Conservation (phyloP, 2,329 filamentous ascomycete species). For the Sporothrix sp. region DNA sequence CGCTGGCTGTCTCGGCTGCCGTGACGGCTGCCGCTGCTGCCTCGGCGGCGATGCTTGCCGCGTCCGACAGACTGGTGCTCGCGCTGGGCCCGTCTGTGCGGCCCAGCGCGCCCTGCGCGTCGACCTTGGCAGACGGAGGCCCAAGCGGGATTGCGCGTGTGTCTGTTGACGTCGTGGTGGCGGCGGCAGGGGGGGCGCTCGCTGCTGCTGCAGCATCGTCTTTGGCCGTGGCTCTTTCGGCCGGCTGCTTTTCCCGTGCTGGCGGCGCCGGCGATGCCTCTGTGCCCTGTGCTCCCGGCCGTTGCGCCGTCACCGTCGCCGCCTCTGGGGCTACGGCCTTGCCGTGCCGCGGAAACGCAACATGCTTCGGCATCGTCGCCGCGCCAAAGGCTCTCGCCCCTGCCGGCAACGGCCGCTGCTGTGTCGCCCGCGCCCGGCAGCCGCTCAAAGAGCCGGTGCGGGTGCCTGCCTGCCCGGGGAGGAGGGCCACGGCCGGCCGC, state of each 20-base stretch:
- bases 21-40: not conserved
- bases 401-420: slow-evolving; percentile 19
- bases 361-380: slow-evolving; percentile 28
- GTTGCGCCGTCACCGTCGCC: not conserved
- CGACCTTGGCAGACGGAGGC: not conserved
- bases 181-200: no score
- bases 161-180: no score
- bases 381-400: slow-evolving; percentile 28
- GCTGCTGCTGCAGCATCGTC: not conserved
- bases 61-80: not conserved
- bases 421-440: no score
- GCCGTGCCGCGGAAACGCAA: slow-evolving; percentile 46
- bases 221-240: not conserved
- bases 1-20: slow-evolving; percentile 1
- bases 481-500: not conserved
- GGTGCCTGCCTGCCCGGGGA: not conserved
- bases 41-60: not conserved
- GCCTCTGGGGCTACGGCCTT: slow-evolving; percentile 49
- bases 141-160: not conserved
- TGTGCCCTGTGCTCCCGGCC: not conserved
- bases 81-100: not conserved
- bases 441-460: not conserved
- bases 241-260: not conserved
- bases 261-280: not conserved
- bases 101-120: not conserved